Conservation (phyloP, 805 yeast genomes). For the Ogataea kodamae region DNA sequence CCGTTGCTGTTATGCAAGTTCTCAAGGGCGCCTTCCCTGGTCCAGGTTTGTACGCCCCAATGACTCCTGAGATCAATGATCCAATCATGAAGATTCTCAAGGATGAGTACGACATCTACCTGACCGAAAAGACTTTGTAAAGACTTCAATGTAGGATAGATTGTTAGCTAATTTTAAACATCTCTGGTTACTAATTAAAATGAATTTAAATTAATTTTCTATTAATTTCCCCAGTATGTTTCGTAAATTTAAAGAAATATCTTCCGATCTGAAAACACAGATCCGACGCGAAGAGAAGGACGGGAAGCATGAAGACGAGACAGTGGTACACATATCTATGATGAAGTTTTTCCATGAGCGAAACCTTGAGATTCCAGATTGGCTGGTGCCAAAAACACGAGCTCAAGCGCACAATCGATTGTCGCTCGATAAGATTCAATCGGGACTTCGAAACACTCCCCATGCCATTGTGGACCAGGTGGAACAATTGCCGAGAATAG, state of each 20-base stretch:
- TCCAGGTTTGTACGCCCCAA: slow-evolving; percentile 91
- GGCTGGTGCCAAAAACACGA: slow-evolving; percentile 21
- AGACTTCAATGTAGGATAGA: too few relatives aligned
- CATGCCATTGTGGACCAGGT: slow-evolving; percentile 16
- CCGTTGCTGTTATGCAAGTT: slow-evolving; percentile 86
- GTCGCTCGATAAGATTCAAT: slow-evolving; percentile 14
- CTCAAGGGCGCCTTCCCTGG: slow-evolving; percentile 71
- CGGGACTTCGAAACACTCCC: slow-evolving; percentile 11
- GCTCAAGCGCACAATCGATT: slow-evolving; percentile 3
- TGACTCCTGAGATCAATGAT: slow-evolving; percentile 82
- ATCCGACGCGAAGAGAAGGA: slow-evolving; percentile 34
- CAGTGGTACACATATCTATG: slow-evolving; percentile 33
- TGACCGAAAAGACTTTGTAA: slow-evolving; percentile 78
- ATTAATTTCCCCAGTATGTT: slow-evolving; percentile 14
- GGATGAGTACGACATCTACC: slow-evolving; percentile 82
- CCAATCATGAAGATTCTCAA: slow-evolving; percentile 89
- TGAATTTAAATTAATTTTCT: slow-evolving; percentile 2
- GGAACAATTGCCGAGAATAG: slow-evolving; percentile 13
- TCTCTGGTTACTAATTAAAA: slow-evolving; percentile 6
- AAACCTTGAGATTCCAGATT: slow-evolving; percentile 26
- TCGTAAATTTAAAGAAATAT: slow-evolving; percentile 22
- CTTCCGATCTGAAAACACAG: slow-evolving; percentile 20
- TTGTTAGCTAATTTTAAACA: slow-evolving; percentile 5
- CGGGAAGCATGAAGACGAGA: slow-evolving; percentile 33
- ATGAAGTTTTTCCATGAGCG: slow-evolving; percentile 26